Base-by-base conservation (phyloP, 805 yeast species). In the Saccharomycopsis sp. region DNA sequence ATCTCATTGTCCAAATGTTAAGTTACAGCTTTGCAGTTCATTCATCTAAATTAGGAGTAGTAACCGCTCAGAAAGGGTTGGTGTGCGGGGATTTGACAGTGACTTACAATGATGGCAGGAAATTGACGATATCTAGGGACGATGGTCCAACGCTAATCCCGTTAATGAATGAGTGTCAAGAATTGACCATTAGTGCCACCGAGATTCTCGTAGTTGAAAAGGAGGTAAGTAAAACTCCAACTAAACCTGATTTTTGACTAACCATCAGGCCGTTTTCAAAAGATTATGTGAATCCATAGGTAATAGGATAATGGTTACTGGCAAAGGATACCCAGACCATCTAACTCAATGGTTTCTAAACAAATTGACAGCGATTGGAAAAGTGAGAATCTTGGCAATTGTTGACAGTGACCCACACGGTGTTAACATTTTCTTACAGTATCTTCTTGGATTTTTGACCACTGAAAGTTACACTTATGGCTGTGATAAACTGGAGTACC, bases 401-500 rank as follows among this genome's bases (percentile, higher is more conserved):
- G 74, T 77, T 21, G 90, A 83, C 59, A 70, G 81, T 22, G 90
- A 83, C 56, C 75, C 83, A 2, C 73, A 78, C 59, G 90, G 89
- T 0, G 55, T 78, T 5, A 66, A 70, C 54, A 83, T 82, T n/a
- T 68, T 72, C 34, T 55, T 64, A 22, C 46, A 49, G 20, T 49
- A 49, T 32, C 32, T 22, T 29, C 22, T 41, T n/a, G 51, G 51
- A n/a, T 40, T 44, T 26, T 11, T 14, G 2, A 27, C 13, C 8
- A 17, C 20, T 19, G 33, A 27, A 22, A 32, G 23, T 14, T 17
- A 24, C 19, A 22, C n/a, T 11, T 32, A 40, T 38, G 26, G 27
- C 2, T 42, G 59, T 47, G 46, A 43, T 2, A 31, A 21, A 3
- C 31, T 59, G 6, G 37, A 36, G 20, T 48, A 55, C 8, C 41